Conservation (phyloP, 805 yeast genomes). For the Zygosaccharomyces pseudorouxii region DNA sequence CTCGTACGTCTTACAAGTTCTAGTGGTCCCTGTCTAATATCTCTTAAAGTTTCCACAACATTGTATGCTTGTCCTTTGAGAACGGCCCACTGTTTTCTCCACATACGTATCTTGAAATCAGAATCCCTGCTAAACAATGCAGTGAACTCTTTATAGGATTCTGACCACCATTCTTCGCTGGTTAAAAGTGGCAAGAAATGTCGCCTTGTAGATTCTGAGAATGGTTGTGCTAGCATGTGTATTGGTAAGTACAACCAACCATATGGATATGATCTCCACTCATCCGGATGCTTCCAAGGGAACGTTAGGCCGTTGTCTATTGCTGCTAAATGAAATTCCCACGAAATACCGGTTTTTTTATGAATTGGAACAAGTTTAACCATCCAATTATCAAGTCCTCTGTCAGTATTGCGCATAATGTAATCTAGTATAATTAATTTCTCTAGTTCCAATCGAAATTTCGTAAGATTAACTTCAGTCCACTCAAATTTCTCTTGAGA, state of each 20-base stretch:
- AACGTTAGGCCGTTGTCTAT: constrained; percentile 71
- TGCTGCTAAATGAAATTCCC: constrained; percentile 53
- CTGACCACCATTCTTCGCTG: constrained; percentile 68
- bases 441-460: constrained; percentile 59
- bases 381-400: constrained; percentile 80
- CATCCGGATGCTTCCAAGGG: constrained; percentile 82
- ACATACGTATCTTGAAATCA: constrained; percentile 62
- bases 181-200: constrained; percentile 58
- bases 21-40: constrained; percentile 57
- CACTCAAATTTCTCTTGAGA: constrained; percentile 41
- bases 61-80: constrained; percentile 76
- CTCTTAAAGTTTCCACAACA: constrained; percentile 60
- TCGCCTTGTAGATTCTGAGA: constrained; percentile 48
- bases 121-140: constrained; percentile 50
- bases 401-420: constrained; percentile 68
- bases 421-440: constrained; percentile 67
- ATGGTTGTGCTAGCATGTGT: constrained; percentile 62
- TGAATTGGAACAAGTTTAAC: constrained; percentile 46
- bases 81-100: constrained; percentile 63
- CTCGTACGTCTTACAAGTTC: constrained; percentile 59
- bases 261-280: constrained; percentile 73
- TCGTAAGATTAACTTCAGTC: constrained; percentile 45
- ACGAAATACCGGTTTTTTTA: constrained; percentile 9
- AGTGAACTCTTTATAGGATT: constrained; percentile 44
- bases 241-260: constrained; percentile 73